Conservation (phyloP, 495 filamentous ascomycete species). For the Penicillium atrosanguineum region DNA sequence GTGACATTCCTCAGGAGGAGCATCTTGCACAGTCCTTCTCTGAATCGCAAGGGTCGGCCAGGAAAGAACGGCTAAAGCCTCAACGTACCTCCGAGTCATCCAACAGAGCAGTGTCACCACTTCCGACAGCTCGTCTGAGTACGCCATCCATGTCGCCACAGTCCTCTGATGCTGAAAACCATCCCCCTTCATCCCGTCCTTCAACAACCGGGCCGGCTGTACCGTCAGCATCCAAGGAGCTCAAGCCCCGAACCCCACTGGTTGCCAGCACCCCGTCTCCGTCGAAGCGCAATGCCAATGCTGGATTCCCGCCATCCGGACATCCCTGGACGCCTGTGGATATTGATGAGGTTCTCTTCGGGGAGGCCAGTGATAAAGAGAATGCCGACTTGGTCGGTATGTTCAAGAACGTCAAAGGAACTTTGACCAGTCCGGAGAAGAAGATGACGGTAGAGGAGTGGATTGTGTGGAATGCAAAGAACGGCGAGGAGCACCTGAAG, state of each 20-base stretch:
- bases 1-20: conserved; percentile 43
- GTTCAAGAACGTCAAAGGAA: conserved; percentile 47
- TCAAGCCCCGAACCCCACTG: conserved; percentile 45
- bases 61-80: conserved; percentile 6
- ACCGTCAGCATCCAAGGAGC: conserved; percentile 41
- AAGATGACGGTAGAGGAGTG: conserved; percentile 91
- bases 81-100: conserved; percentile 10
- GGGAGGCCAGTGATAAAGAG: conserved; percentile 49
- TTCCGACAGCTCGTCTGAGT: conserved; percentile 26
- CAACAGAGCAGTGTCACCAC: conserved; percentile 30
- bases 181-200: conserved; percentile 63
- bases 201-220: conserved; percentile 34
- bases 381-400: conserved; percentile 48
- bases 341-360: conserved; percentile 57
- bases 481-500: conserved; percentile 74
- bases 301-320: conserved; percentile 53
- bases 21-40: conserved; percentile 34
- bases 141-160: conserved; percentile 65
- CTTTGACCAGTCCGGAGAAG: conserved; percentile 76
- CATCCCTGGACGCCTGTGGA: conserved; percentile 73
- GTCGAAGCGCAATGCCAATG: conserved; percentile 58
- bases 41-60: conserved; percentile 21
- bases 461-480: conserved; percentile 75
- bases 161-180: conserved; percentile 79
- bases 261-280: conserved; percentile 63